phyloP scores from a whole-genome alignment of 768 basidiomycete species.

The Butyriboletus loyo region DNA sequence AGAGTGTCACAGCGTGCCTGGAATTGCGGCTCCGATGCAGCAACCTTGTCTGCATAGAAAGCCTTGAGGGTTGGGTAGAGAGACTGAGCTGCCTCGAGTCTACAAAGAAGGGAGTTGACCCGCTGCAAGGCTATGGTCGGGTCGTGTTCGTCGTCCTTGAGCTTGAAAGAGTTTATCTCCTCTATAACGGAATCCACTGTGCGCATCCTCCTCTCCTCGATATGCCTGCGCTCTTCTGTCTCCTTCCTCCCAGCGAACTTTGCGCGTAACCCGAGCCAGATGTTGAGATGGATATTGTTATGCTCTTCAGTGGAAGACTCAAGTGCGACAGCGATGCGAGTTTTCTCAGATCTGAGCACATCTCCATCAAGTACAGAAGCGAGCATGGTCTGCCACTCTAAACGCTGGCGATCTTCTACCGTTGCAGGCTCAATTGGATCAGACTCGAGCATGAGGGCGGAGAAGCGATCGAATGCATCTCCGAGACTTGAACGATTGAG shows the following conservation, averaged over 20 bases:
- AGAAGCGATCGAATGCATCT: constrained; percentile 50
- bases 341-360: constrained; percentile 93
- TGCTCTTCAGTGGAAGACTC: constrained; percentile 68
- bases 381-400: constrained; percentile 96
- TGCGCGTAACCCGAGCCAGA: constrained; percentile 92
- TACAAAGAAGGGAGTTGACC: constrained; percentile 64
- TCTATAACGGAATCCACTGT: constrained; percentile 81
- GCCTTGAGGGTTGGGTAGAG: constrained; percentile 84
- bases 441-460: constrained; percentile 53
- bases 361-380: constrained; percentile 92
- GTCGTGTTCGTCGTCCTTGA: constrained; percentile 39
- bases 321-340: constrained; percentile 80
- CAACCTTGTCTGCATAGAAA: constrained; percentile 73
- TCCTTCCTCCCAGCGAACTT: constrained; percentile 76
- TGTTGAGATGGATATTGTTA: constrained; percentile 60
- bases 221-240: constrained; percentile 74
- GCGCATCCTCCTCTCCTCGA: constrained; percentile 81
- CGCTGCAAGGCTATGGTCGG: constrained; percentile 52
- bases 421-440: constrained; percentile 67
- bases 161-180: constrained; percentile 76
- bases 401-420: constrained; percentile 70
- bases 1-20: constrained; percentile 85
- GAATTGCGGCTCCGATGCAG: constrained; percentile 63
- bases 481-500: constrained; percentile 40
- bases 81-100: constrained; percentile 78